Evolutionary conservation across 2,329 filamentous ascomycete species (phyloP), one percentile per base, ranked within the genome.

Genomic region (Fulvia fulva): DNA sequence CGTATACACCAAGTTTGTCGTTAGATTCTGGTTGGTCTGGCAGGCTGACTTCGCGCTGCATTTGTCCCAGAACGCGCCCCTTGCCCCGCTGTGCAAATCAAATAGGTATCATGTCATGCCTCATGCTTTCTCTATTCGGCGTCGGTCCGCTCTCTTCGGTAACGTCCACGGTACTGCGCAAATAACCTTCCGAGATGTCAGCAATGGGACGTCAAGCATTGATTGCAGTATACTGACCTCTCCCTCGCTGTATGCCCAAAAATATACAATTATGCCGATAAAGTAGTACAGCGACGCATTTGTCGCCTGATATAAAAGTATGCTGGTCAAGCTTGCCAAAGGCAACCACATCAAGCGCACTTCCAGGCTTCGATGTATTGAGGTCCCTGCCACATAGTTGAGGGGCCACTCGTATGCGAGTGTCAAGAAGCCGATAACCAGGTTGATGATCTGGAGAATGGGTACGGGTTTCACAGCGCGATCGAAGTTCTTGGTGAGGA

Each of bases 181-280:
- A 28, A 80, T 76, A 51, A 80, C 69, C 77, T 80, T 54, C 2
- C 19, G 59, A 30, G 54, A 55, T 46, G 51, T 55, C 32, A 57
- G 53, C 53, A 54, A 45, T 26, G 37, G 12, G 16, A 22, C 44
- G 16, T 21, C 23, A 50, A 19, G 7, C 26, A 50, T 32, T 19
- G 19, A 16, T n/a, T 52, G 4, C 5, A n/a, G 14, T 9, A 14
- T 25, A 59, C 88, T 72, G 76, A 96, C 92, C 87, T 99, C 94
- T 76, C 94, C 94, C 76, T 99, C 93, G 69, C 88, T 94, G 70
- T 95, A 97, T 1, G 90, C 94, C 92, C 92, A 97, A 69, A 97
- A 96, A 75, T 97, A 99, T 14, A 94, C 87, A 7, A 79, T 81
- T 77, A 95, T 87, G 21, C 88, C 93, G 62, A 97, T 83, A 25